A percentile compares a stretch with the other conserved stretches of the same genome.
These are phyloP conservation scores for Rubia tinctorum DNA, from an alignment of 305 asterid species.

Conservation along the genomic window DNA sequence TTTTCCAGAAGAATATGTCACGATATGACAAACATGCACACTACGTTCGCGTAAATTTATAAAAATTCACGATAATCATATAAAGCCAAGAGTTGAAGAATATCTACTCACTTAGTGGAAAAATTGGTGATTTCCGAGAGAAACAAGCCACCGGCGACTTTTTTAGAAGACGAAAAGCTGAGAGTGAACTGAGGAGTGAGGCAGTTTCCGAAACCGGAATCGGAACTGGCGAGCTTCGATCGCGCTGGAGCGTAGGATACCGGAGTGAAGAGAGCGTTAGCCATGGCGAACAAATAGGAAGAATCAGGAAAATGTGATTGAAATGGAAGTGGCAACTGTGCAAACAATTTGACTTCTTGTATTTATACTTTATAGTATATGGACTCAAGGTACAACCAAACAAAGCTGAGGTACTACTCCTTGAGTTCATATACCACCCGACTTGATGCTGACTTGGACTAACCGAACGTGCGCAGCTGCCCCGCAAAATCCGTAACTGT, in stretches of 20 bases:
- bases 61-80: background rate
- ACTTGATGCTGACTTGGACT: background rate
- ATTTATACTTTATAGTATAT: background rate
- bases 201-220: slow-evolving; percentile 1
- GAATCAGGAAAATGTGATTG: background rate
- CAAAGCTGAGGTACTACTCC: background rate
- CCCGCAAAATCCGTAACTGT: background rate
- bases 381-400: background rate
- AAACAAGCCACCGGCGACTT: slow-evolving; percentile 17
- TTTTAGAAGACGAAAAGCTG: slow-evolving; percentile 19
- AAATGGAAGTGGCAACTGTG: background rate
- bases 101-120: slow-evolving; percentile 30
- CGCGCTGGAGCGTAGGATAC: slow-evolving; percentile 32
- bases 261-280: slow-evolving; percentile 41
- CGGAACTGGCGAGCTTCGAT: slow-evolving; percentile 22
- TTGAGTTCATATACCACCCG: background rate
- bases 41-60: background rate
- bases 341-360: background rate
- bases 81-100: background rate
- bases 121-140: slow-evolving; percentile 5
- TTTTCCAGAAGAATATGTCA: background rate
- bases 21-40: background rate
- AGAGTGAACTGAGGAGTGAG: slow-evolving; percentile 27
- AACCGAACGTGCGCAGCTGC: background rate
- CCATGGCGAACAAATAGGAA: slow-evolving; percentile 27